Evolutionary conservation across 352 stramenopile species (phyloP).

Genomic region (Paralagenidium karlingii): DNA sequence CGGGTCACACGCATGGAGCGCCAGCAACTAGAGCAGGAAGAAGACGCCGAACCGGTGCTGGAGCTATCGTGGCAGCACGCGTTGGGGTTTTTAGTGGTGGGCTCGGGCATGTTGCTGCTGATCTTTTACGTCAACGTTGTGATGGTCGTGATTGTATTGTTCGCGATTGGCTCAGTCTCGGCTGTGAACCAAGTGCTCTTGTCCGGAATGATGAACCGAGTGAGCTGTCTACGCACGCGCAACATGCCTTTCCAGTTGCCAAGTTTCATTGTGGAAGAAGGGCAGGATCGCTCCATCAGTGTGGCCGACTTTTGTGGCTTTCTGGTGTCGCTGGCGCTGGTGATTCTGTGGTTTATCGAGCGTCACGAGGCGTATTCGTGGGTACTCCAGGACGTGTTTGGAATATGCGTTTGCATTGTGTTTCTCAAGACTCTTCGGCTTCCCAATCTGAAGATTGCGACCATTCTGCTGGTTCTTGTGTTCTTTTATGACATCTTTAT

Average conservation of each 20-base stretch:
- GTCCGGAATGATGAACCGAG: constrained; percentile 31
- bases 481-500: constrained; percentile 97
- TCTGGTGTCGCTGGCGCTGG: constrained; percentile 29
- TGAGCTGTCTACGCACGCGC: constrained; percentile 19
- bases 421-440: constrained; percentile 88
- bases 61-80: constrained; percentile 85
- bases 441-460: constrained; percentile 87
- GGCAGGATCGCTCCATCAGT: too few relatives aligned
- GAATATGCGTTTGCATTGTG: constrained; percentile 88
- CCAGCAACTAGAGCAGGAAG: constrained; percentile 17
- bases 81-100: constrained; percentile 83
- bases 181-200: constrained; percentile 43
- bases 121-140: constrained; percentile 84
- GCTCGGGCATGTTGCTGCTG: constrained; percentile 81
- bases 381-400: constrained; percentile 90
- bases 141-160: constrained; percentile 63
- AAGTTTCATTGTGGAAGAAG: too few relatives aligned
- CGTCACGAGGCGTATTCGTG: constrained; percentile 76
- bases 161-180: constrained; percentile 41
- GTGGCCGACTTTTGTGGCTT: constrained; percentile 81
- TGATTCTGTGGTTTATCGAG: constrained; percentile 57
- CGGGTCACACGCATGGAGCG: constrained; percentile 39
- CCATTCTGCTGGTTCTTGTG: constrained; percentile 84
- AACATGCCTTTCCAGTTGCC: too few relatives aligned
- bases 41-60: constrained; percentile 61